Evolutionary conservation across 2,329 filamentous ascomycete genomes (phyloP), one percentile per base, ranked within the genome.

Genomic region (Verticillium dahliae): DNA sequence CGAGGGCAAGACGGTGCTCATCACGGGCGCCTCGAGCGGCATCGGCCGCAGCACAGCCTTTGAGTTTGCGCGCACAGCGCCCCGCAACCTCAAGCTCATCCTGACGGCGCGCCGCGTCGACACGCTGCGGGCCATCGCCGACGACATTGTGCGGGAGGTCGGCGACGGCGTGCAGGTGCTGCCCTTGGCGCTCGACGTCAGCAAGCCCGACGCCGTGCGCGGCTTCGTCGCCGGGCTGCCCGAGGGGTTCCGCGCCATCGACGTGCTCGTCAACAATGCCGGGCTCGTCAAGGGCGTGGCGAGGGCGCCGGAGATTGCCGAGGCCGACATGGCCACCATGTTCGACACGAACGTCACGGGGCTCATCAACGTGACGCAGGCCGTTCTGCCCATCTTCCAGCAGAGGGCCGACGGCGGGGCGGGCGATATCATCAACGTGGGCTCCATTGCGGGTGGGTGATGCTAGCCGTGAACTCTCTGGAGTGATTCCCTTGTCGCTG

Each of bases 351-450:
- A 99, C 74, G 93, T 98, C 59, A 95, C 90, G 1, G 95, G 95
- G 34, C 82, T 99, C 38, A 95, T 99, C 80, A 91, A 94, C 80
- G 91, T 98, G 90, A 98, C 95, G 0, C 95, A 99, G 80, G 91
- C 91, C 56, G 81, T 97, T 52, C 76, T 98, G 18, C 87, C 90
- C 59, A 87, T 92, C 72, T 96, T 93, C 82, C 89, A 92, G 75
- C 81, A 85, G 68, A 90, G 84, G 75, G 85, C 77, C 71, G 83
- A 94, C 61, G 89, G 90, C 62, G 93, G 92, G 62, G 80, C 84
- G 54, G 94, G 94, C 69, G 95, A 98, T 73, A 93, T 99, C 73
- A 96, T 99, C 79, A 98, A 97, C 72, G 78, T 97, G 70, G 93
- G 93, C 64, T 92, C 89, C 67, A 93, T 97, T 71, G 93, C 93